Percentiles rank a stretch among this genome's conserved stretches.
Conservation (phyloP, 140 eudicot genomes). For the Bidens hawaiensis region DNA sequence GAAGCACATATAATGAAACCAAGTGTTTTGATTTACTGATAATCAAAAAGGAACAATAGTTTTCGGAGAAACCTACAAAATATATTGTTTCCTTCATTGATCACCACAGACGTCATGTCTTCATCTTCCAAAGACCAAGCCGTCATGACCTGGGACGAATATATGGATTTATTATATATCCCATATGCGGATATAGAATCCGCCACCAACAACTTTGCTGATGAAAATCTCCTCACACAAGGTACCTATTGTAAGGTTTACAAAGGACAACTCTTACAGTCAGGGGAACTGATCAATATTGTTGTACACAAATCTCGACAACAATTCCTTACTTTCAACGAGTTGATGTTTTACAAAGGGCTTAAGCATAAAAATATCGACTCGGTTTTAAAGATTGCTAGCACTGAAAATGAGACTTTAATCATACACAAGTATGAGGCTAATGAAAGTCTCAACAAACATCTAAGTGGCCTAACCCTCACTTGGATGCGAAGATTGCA, state of each 20-base stretch:
- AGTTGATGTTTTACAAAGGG: neutral
- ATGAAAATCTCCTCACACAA: conserved; percentile 1
- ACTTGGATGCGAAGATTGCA: neutral
- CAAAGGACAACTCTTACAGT: neutral
- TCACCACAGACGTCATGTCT: neutral
- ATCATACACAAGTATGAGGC: neutral
- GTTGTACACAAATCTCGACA: neutral
- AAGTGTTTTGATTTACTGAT: neutral
- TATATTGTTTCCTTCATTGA: neutral
- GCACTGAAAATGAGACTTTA: neutral
- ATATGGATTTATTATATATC: neutral
- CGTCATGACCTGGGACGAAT: neutral
- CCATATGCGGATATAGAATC: conserved; percentile 2
- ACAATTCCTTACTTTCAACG: neutral
- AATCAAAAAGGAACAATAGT: neutral
- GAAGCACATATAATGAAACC: neutral
- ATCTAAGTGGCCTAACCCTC: neutral
- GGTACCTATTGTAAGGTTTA: neutral
- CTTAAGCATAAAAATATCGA: neutral
- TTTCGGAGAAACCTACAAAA: neutral
- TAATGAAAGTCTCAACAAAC: neutral
- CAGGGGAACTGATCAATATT: neutral
- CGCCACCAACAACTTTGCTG: conserved; percentile 3
- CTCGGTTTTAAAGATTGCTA: neutral
- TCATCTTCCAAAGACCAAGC: neutral